Percentiles rank a stretch among this genome's conserved stretches.
phyloP scores from a whole-genome alignment of 192 early-diverging fungal species.

The Coemansia sp. region DNA sequence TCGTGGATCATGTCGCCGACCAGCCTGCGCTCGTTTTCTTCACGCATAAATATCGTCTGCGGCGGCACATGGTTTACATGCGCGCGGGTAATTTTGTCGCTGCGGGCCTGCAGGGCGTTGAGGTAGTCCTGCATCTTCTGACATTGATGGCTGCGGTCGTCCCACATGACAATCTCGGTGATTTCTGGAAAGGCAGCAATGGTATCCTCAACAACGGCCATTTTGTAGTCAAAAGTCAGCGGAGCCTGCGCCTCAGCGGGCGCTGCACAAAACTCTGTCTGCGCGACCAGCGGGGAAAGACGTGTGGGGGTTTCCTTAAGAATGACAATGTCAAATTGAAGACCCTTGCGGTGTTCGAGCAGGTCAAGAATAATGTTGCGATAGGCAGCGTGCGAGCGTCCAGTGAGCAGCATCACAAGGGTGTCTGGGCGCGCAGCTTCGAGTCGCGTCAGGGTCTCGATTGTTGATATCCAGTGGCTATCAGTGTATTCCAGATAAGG shows the following conservation, averaged over 20 bases:
- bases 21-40: slow-evolving; percentile 33
- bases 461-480: slow-evolving; percentile 32
- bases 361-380: slow-evolving; percentile 44
- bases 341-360: slow-evolving; percentile 21
- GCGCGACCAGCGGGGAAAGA: slow-evolving; percentile 34
- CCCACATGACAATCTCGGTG: slow-evolving; percentile 57
- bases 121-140: slow-evolving; percentile 49
- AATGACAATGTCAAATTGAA: slow-evolving; percentile 60
- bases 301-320: slow-evolving; percentile 55
- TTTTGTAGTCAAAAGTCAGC: slow-evolving; percentile 62
- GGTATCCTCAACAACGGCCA: slow-evolving; percentile 58
- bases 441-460: slow-evolving; percentile 13
- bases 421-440: slow-evolving; percentile 26
- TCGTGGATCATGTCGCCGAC: slow-evolving; percentile 34
- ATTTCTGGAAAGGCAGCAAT: slow-evolving; percentile 54
- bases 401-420: slow-evolving; percentile 49
- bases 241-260: slow-evolving; percentile 38
- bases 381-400: slow-evolving; percentile 51
- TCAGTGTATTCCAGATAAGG: slow-evolving; percentile 42
- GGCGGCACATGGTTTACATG: slow-evolving; percentile 45
- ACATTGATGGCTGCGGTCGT: slow-evolving; percentile 58
- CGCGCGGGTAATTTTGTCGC: slow-evolving; percentile 17
- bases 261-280: slow-evolving; percentile 11
- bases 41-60: slow-evolving; percentile 46
- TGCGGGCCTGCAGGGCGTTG: slow-evolving; percentile 32